Conservation (phyloP, 2,329 filamentous ascomycete species). For the Paradendryphiella salina region DNA sequence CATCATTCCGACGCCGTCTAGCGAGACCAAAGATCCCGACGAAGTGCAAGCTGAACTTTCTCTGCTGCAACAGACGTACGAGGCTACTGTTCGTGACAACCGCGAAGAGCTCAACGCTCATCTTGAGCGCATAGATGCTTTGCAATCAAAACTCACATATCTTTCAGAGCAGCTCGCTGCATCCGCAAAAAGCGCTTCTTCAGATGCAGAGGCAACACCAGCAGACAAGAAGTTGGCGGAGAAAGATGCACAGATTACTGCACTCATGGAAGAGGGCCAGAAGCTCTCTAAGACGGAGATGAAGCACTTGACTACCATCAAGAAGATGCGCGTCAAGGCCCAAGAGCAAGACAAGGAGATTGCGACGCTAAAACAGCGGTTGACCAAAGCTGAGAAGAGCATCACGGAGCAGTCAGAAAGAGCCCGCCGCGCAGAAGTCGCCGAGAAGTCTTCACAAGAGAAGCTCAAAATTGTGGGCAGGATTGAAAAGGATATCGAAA, state of each 20-base stretch:
- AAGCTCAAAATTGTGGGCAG: slow-evolving; percentile 57
- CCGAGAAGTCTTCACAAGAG: slow-evolving; percentile 61
- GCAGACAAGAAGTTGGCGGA: slow-evolving; percentile 79
- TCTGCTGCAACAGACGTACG: slow-evolving; percentile 55
- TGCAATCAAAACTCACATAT: slow-evolving; percentile 90
- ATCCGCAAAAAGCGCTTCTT: slow-evolving; percentile 69
- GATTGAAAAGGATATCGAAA: slow-evolving; percentile 61
- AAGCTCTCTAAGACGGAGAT: slow-evolving; percentile 84
- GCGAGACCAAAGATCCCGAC: slow-evolving; percentile 28
- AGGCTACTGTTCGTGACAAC: slow-evolving; percentile 60
- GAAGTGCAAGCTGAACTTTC: slow-evolving; percentile 52
- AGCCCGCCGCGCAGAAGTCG: slow-evolving; percentile 62
- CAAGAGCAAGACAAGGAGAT: slow-evolving; percentile 57
- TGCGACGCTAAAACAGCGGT: slow-evolving; percentile 59
- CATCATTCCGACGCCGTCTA: slow-evolving; percentile 42
- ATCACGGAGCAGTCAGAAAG: slow-evolving; percentile 64
- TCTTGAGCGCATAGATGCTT: slow-evolving; percentile 85
- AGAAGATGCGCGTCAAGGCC: slow-evolving; percentile 67
- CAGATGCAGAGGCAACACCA: slow-evolving; percentile 29
- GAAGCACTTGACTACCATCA: slow-evolving; percentile 79
- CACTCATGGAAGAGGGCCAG: slow-evolving; percentile 90
- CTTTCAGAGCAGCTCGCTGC: slow-evolving; percentile 79
- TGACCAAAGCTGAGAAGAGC: slow-evolving; percentile 67
- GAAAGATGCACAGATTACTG: slow-evolving; percentile 86
- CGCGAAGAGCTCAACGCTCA: slow-evolving; percentile 84